A percentile compares a stretch with the other conserved stretches of the same genome.
phyloP scores from a whole-genome alignment of 257 asterid species.

The Leptodermis oblonga region DNA sequence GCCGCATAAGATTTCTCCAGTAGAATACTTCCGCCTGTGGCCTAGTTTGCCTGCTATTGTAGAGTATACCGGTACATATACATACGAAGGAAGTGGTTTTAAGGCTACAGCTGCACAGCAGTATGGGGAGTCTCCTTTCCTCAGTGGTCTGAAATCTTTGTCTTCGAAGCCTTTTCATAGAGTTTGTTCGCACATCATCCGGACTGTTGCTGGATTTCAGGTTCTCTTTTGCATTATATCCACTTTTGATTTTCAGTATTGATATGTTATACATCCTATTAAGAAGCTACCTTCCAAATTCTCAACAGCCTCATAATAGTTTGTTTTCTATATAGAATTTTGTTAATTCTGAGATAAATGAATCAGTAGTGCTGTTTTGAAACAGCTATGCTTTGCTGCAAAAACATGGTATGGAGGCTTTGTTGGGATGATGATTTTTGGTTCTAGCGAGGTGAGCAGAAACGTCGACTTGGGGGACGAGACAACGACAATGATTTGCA shows the following conservation, averaged over 20 bases:
- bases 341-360: background rate
- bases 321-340: background rate
- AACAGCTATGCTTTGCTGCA: slow-evolving; percentile 86
- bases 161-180: slow-evolving; percentile 85
- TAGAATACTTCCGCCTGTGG: slow-evolving; percentile 91
- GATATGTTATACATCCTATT: background rate
- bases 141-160: slow-evolving; percentile 73
- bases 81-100: slow-evolving; percentile 92
- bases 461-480: slow-evolving; percentile 89
- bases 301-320: background rate
- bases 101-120: slow-evolving; percentile 96
- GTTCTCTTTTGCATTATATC: slow-evolving; percentile 29
- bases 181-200: slow-evolving; percentile 86
- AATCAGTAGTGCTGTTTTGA: background rate
- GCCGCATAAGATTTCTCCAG: slow-evolving; percentile 95
- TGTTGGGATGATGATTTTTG: slow-evolving; percentile 87
- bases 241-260: background rate
- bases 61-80: slow-evolving; percentile 79
- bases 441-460: slow-evolving; percentile 89
- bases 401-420: slow-evolving; percentile 90
- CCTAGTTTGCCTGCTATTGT: slow-evolving; percentile 88
- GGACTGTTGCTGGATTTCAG: slow-evolving; percentile 94
- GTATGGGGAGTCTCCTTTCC: slow-evolving; percentile 89
- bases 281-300: slow-evolving; percentile 4
- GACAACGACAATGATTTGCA: slow-evolving; percentile 90